A percentile compares a stretch with the other conserved stretches of the same genome.
Conservation (phyloP, 495 filamentous ascomycete species). For the Thermothielavioides terrestris region DNA sequence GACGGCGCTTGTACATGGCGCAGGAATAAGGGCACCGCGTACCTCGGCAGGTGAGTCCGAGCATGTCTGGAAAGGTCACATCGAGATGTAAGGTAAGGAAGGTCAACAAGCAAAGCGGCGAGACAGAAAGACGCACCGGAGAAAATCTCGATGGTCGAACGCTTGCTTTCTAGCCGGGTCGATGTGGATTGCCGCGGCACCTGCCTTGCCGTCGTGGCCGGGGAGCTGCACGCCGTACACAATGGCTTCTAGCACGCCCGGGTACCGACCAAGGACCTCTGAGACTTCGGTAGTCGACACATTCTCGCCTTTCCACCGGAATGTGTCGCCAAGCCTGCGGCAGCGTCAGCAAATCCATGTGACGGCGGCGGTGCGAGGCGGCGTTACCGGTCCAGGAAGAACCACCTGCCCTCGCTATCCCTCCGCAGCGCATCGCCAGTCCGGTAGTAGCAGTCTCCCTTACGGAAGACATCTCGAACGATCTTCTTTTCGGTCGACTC, state of each 20-base stretch:
- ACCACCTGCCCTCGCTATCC: constrained; percentile 63
- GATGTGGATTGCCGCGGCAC: constrained; percentile 53
- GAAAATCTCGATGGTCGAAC: constrained; percentile 48
- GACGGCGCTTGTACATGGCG: constrained; percentile 50
- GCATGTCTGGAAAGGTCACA: constrained; percentile 31
- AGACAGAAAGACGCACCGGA: constrained; percentile 30
- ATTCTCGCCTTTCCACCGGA: constrained; percentile 79
- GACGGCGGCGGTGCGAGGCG: background rate
- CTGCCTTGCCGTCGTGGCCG: constrained; percentile 62
- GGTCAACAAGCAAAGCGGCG: background rate
- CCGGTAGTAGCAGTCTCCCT: constrained; percentile 69
- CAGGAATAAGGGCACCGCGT: constrained; percentile 71
- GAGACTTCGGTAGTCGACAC: constrained; percentile 72
- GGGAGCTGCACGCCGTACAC: constrained; percentile 71
- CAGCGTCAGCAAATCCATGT: no score
- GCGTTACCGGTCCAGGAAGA: constrained; percentile 55
- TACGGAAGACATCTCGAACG: constrained; percentile 58
- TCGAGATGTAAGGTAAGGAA: background rate
- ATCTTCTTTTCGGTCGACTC: constrained; percentile 62
- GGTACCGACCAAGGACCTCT: constrained; percentile 55
- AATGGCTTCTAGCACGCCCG: constrained; percentile 63
- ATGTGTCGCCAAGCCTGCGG: constrained; percentile 62
- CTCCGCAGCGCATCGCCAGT: constrained; percentile 64
- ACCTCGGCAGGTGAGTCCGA: constrained; percentile 53
- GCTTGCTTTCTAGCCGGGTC: constrained; percentile 30